These are phyloP conservation scores for Ceratobasidium sp. DNA, from an alignment of 1,284 basidiomycete species.

Conservation along the genomic window DNA sequence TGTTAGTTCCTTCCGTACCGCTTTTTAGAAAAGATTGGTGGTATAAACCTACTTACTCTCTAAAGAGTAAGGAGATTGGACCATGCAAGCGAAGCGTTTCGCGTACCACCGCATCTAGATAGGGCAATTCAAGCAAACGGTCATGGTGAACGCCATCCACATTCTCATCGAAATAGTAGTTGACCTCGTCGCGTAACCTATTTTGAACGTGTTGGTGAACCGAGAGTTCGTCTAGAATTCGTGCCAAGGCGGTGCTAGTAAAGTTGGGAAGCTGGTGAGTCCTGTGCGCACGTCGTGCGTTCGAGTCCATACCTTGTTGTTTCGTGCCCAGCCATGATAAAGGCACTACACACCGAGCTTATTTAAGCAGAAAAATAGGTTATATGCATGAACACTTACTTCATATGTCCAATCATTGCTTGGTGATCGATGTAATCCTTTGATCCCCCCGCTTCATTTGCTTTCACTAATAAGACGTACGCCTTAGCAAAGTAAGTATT, in stretches of 20 bases:
- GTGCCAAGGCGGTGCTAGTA: constrained; percentile 65
- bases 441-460: constrained; percentile 48
- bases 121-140: constrained; percentile 55
- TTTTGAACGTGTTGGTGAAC: constrained; percentile 60
- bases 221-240: constrained; percentile 72
- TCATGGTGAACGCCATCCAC: constrained; percentile 41
- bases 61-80: constrained; percentile 70
- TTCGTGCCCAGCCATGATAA: constrained; percentile 44
- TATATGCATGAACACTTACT: constrained; percentile 46
- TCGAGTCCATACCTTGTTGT: constrained; percentile 1
- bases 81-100: constrained; percentile 70
- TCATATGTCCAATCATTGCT: constrained; percentile 57
- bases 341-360: neutral
- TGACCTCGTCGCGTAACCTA: constrained; percentile 62
- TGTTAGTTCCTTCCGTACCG: neutral
- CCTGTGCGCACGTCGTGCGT: neutral
- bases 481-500: neutral
- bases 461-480: constrained; percentile 48
- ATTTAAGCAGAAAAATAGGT: neutral
- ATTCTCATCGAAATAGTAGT: constrained; percentile 44
- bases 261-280: neutral
- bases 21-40: too few species aligned
- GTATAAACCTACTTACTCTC: constrained; percentile 49
- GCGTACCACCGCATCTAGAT: constrained; percentile 68
- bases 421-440: constrained; percentile 53